Conservation (phyloP, 257 asterid genomes). For the Lavandula angustifolia region DNA sequence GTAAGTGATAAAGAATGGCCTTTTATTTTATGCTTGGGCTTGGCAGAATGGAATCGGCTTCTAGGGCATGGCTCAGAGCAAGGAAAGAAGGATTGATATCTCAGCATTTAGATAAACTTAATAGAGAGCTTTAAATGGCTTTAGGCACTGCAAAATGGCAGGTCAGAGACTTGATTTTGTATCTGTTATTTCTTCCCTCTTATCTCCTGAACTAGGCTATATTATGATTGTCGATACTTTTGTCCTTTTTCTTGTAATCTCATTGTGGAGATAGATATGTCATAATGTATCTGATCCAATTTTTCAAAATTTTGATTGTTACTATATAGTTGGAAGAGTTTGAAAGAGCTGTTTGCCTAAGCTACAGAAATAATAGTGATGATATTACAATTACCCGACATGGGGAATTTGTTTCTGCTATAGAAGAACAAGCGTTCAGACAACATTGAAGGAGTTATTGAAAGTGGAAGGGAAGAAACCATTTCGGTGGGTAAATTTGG, state of each 20-base stretch:
- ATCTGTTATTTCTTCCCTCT: background rate
- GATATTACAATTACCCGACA: constrained; percentile 69
- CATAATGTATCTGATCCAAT: constrained; percentile 22
- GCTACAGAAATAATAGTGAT: constrained; percentile 66
- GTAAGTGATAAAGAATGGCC: background rate
- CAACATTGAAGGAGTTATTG: constrained; percentile 55
- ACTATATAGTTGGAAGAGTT: constrained; percentile 80
- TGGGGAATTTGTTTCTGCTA: constrained; percentile 67
- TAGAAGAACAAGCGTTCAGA: constrained; percentile 67
- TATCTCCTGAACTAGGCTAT: background rate
- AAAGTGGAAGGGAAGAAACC: constrained; percentile 57
- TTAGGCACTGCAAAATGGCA: constrained; percentile 96
- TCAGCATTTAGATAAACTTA: constrained; percentile 59
- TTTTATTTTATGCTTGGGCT: constrained; percentile 24
- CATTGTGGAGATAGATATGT: background rate
- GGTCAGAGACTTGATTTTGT: constrained; percentile 45
- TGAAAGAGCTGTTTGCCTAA: constrained; percentile 75
- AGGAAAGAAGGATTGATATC: constrained; percentile 56
- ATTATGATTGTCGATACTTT: background rate
- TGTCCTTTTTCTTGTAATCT: background rate
- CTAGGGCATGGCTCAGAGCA: constrained; percentile 70
- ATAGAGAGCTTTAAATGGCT: constrained; percentile 83
- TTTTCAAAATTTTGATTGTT: constrained; percentile 8
- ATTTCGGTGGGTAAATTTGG: constrained; percentile 73
- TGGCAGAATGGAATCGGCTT: constrained; percentile 89